These are phyloP conservation scores for Coelastrella sp. DNA, from an alignment of 139 green algal genomes.

Conservation along the genomic window DNA sequence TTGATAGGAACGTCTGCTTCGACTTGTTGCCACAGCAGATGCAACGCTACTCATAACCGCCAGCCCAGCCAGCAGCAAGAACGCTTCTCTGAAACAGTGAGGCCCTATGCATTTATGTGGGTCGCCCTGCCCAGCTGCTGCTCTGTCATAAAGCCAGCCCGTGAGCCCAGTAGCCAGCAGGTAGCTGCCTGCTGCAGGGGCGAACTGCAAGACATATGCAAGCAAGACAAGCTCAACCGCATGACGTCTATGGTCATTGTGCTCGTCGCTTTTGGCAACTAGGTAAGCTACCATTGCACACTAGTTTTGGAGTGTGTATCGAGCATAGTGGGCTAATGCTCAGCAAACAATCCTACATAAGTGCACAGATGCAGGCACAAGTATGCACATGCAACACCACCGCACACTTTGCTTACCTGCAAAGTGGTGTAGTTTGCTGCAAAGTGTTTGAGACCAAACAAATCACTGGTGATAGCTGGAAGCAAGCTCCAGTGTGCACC, in stretches of 20 bases:
- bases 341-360: no score
- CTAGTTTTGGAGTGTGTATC: no score
- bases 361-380: no score
- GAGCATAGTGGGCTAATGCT: no score
- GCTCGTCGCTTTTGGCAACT: no score
- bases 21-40: background rate
- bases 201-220: slow-evolving; percentile 46
- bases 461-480: slow-evolving; percentile 71
- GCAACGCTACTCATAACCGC: slow-evolving; percentile 8
- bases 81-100: slow-evolving; percentile 40
- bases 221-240: background rate
- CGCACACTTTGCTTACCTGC: slow-evolving; percentile 47
- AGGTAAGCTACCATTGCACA: no score
- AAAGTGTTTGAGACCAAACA: slow-evolving; percentile 78
- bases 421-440: slow-evolving; percentile 62
- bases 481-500: slow-evolving; percentile 86
- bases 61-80: slow-evolving; percentile 35
- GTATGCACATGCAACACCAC: background rate
- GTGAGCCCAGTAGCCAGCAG: slow-evolving; percentile 61
- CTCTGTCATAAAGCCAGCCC: slow-evolving; percentile 61
- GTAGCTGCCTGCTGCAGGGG: slow-evolving; percentile 58
- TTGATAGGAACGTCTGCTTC: slow-evolving; percentile 14
- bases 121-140: slow-evolving; percentile 32
- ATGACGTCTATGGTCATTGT: no score
- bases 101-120: slow-evolving; percentile 31